Base-by-base conservation (phyloP, 176 grass and related monocot genomes). In the Saccharum spontaneum region DNA sequence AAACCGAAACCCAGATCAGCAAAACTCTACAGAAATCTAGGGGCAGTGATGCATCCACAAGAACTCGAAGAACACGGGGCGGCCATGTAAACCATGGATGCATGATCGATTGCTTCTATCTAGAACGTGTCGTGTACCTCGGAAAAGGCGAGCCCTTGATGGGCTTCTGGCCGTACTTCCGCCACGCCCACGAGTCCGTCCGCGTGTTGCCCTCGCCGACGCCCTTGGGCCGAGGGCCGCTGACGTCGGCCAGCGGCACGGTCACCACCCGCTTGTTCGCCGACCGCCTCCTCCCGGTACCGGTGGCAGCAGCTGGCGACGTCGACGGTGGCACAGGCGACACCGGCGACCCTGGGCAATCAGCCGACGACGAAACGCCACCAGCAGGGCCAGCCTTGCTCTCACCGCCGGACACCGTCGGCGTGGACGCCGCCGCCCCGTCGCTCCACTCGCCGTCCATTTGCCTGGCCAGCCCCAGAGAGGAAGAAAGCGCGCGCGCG, bases 91-190 rank as follows among this genome's bases (percentile, higher is more conserved):
- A 57, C 54, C 8, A 59, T 61, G 59, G 59, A 61, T 61, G 59
- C n/a, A 61, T 11, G 59, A 24, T 23, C 10, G 3, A 3, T 15
- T 24, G 22, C 5, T 24, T 61, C 22, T 8, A 23, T 23, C 2
- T 55, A 55, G 65, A 13, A 76, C 49, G 26, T 10, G 17, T 0
- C 13, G 8, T 45, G 45, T 80, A 98, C 95, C 95, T 94, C 62
- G 95, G 95, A 18, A 95, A 93, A 43, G 95, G 95, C 0, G 96
- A 98, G 57, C 95, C 95, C 73, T 98, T 98, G 87, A 98, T 98
- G 44, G 93, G 95, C 39, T 98, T 98, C 85, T 98, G 95, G 30
- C 95, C 95, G 84, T 98, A 98, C 87, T 98, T 98, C 39, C 95
- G 79, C 95, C 95, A 98, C 23, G 91, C 89, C 95, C 93, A 98